Evolutionary conservation across 768 basidiomycete genomes (phyloP).

Genomic region (Crucibulum laeve): DNA sequence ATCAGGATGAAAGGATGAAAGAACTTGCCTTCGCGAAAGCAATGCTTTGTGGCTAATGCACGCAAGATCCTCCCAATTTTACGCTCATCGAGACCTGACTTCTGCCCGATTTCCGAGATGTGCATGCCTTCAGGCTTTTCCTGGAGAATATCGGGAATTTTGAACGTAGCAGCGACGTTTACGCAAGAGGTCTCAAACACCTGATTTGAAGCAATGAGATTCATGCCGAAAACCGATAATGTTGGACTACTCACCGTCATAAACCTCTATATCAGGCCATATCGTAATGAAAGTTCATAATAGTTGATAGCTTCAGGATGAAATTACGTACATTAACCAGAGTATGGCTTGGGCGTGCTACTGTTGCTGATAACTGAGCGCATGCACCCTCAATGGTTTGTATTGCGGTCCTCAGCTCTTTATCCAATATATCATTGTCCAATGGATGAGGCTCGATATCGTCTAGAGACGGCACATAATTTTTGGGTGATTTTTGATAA

Average conservation of each 20-base stretch:
- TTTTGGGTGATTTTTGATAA: slow-evolving; percentile 5
- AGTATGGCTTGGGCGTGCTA: slow-evolving; percentile 24
- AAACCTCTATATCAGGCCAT: too few relatives aligned
- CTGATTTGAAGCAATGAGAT: slow-evolving; percentile 8
- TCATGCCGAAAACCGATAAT: neutral
- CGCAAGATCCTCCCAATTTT: slow-evolving; percentile 37
- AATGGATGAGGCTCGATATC: slow-evolving; percentile 27
- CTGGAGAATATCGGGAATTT: slow-evolving; percentile 32
- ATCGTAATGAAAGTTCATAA: too few relatives aligned
- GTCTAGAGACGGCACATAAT: slow-evolving; percentile 27
- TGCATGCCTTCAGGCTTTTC: slow-evolving; percentile 31
- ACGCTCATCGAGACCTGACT: slow-evolving; percentile 23
- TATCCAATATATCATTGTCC: slow-evolving; percentile 18
- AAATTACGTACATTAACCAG: slow-evolving; percentile 23
- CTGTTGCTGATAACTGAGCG: slow-evolving; percentile 24
- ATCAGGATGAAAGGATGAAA: neutral
- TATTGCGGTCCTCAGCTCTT: slow-evolving; percentile 22
- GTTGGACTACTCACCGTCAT: slow-evolving; percentile 10
- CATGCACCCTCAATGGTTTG: slow-evolving; percentile 29
- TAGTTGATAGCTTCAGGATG: neutral
- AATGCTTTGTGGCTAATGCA: slow-evolving; percentile 33
- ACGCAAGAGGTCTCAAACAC: slow-evolving; percentile 27
- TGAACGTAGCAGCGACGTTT: slow-evolving; percentile 26
- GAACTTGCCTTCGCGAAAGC: slow-evolving; percentile 24
- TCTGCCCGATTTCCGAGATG: slow-evolving; percentile 22